These are phyloP conservation scores for Daldinia sp. DNA, from an alignment of 2,329 filamentous ascomycete species.

Conservation along the genomic window DNA sequence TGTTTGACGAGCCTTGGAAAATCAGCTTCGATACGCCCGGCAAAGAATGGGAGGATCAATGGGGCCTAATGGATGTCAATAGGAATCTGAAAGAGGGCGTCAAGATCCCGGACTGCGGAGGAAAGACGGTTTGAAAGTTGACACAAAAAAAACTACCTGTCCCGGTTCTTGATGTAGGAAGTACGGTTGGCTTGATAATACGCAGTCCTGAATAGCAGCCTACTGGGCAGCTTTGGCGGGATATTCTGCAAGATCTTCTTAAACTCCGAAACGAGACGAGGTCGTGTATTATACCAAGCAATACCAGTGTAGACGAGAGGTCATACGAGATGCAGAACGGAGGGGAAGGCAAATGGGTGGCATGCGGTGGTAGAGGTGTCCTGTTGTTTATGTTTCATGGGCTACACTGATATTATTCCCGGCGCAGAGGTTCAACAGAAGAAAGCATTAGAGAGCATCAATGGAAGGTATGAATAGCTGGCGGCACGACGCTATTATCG, in stretches of 20 bases:
- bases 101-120: constrained; percentile 87
- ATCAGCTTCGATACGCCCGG: constrained; percentile 73
- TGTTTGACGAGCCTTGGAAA: constrained; percentile 98
- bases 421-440: constrained; percentile 7
- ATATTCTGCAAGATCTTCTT: not conserved
- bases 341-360: not conserved
- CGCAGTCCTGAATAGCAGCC: not conserved
- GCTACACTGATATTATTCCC: not conserved
- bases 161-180: not conserved
- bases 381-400: constrained; percentile 14
- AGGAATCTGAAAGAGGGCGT: constrained; percentile 86
- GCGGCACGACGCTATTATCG: not conserved
- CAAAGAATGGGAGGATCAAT: constrained; percentile 93
- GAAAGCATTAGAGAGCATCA: constrained; percentile 18
- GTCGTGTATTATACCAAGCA: constrained; percentile 16
- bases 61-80: constrained; percentile 89
- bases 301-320: constrained; percentile 2
- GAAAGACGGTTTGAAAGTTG: constrained; percentile 68
- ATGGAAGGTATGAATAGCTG: constrained; percentile 22
- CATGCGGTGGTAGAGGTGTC: not conserved
- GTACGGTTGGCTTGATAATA: not conserved
- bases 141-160: not conserved
- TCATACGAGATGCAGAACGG: not conserved
- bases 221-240: not conserved
- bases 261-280: not conserved